Base-by-base conservation (phyloP, 768 basidiomycete species). In the Clathrus columnatus region DNA sequence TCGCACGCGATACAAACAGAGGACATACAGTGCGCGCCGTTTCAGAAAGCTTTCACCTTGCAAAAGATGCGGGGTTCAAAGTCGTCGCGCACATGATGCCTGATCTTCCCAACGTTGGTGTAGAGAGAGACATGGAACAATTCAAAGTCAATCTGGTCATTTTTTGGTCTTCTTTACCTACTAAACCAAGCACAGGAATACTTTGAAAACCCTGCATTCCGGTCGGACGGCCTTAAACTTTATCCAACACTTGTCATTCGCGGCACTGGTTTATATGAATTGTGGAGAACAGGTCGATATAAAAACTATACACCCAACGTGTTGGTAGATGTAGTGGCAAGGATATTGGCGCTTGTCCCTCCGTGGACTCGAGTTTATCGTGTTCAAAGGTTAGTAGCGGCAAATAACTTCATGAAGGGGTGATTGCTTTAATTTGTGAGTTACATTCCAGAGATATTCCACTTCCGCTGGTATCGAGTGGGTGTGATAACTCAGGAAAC, bases 31-130 rank as follows among this genome's bases (percentile, higher is more conserved):
- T 99, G 49, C 91, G 91, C 51, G 91, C 95, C 7, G 95, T 97
- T 52, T 85, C 90, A 47, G 95, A 99, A 68, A 90, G 87, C 11
- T 99, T 99, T 72, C 95, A 98, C 65, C 83, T 99, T 63, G 86
- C 93, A 18, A 99, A 99, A 68, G 95, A 99, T 64, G 96, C 95
- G 1, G 96, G 96, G 4, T 99, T 96, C 84, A 99, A 99, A 71
- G 94, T 99, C 53, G 96, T 99, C 26, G 94, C 94, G 18, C 96
- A 99, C 67, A 98, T 98, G 96, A 99, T 99, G 94, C 93, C 94
- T 14, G 95, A 99, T 68, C 79, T 98, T 7, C 95, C 95, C 7
- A 99, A 99, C 67, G 91, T 98, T 56, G 96, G 96, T 29, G 79
- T 95, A 57, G 96, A 98, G 72, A 83, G 96, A 55, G 96, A 99